These are phyloP conservation scores for Diaporthe sp. DNA, from an alignment of 2,329 filamentous ascomycete species.

Conservation along the genomic window DNA sequence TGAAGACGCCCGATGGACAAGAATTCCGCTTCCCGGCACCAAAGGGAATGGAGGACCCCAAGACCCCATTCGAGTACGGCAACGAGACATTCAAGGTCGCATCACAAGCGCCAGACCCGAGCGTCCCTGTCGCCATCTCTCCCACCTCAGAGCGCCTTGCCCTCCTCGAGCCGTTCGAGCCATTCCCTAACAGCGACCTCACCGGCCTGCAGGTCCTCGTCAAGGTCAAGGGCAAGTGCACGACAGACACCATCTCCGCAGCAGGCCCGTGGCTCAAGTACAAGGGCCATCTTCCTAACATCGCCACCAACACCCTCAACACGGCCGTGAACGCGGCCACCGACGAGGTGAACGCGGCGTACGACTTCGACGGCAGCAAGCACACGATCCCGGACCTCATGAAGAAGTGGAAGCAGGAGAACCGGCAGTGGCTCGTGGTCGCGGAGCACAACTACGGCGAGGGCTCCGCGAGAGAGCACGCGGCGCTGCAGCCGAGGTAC, in stretches of 20 bases:
- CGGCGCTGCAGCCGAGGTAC: slow-evolving; percentile 86
- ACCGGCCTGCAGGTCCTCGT: slow-evolving; percentile 86
- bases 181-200: slow-evolving; percentile 84
- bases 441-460: slow-evolving; percentile 98
- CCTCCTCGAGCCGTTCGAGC: slow-evolving; percentile 87
- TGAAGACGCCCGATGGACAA: slow-evolving; percentile 83
- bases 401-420: slow-evolving; percentile 81
- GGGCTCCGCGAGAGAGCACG: slow-evolving; percentile 87
- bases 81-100: slow-evolving; percentile 80
- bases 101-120: slow-evolving; percentile 78
- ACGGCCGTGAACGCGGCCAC: slow-evolving; percentile 94
- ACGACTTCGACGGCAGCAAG: slow-evolving; percentile 82
- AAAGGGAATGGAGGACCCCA: slow-evolving; percentile 74
- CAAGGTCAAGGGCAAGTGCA: slow-evolving; percentile 98
- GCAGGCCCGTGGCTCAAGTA: slow-evolving; percentile 99
- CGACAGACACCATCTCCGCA: slow-evolving; percentile 97
- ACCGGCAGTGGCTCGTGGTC: slow-evolving; percentile 89
- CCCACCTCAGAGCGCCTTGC: slow-evolving; percentile 92
- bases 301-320: slow-evolving; percentile 96
- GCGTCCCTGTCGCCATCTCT: slow-evolving; percentile 80
- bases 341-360: slow-evolving; percentile 90
- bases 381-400: slow-evolving; percentile 90
- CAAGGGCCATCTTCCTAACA: slow-evolving; percentile 98
- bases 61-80: slow-evolving; percentile 79
- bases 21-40: slow-evolving; percentile 89